phyloP scores from a whole-genome alignment of 129 eudicot genomes.

The Helianthus annuus region DNA sequence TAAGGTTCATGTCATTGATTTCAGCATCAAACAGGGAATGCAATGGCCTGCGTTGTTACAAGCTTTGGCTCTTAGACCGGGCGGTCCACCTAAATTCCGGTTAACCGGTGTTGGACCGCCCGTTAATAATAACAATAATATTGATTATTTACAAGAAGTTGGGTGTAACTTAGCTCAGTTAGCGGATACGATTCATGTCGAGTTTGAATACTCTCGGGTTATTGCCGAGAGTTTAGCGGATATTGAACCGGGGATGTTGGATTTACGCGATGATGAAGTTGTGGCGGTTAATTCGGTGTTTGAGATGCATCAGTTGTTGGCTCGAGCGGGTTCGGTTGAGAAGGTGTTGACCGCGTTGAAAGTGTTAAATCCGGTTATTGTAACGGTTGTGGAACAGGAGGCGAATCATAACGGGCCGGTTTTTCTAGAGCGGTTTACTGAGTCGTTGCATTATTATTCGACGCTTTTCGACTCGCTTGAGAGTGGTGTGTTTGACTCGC shows the following conservation, averaged over 20 bases:
- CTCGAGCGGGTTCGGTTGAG: conserved; percentile 54
- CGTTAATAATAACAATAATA: conserved; percentile 43
- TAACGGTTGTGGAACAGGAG: conserved; percentile 78
- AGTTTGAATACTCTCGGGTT: conserved; percentile 66
- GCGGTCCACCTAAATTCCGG: conserved; percentile 79
- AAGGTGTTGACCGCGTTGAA: conserved; percentile 50
- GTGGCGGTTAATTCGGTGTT: conserved; percentile 80
- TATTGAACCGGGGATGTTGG: conserved; percentile 62
- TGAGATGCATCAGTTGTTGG: conserved; percentile 66
- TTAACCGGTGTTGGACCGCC: conserved; percentile 83
- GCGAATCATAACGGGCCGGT: conserved; percentile 66
- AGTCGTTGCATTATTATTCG: conserved; percentile 73
- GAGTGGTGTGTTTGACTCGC: conserved; percentile 37
- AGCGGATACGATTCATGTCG: conserved; percentile 60
- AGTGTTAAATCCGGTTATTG: conserved; percentile 56
- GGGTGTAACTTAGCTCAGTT: conserved; percentile 79
- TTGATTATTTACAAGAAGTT: conserved; percentile 65
- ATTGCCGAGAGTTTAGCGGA: conserved; percentile 58
- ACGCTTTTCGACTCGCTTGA: conserved; percentile 78
- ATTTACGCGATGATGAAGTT: conserved; percentile 52
- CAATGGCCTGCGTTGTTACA: conserved; percentile 96
- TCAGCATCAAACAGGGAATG: conserved; percentile 83
- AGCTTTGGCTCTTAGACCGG: conserved; percentile 63
- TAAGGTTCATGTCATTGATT: conserved; percentile 79
- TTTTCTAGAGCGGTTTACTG: conserved; percentile 80